A percentile compares a stretch with the other conserved stretches of the same genome.
Conservation (phyloP, 1,284 basidiomycete genomes). For the Moniliella sp. region DNA sequence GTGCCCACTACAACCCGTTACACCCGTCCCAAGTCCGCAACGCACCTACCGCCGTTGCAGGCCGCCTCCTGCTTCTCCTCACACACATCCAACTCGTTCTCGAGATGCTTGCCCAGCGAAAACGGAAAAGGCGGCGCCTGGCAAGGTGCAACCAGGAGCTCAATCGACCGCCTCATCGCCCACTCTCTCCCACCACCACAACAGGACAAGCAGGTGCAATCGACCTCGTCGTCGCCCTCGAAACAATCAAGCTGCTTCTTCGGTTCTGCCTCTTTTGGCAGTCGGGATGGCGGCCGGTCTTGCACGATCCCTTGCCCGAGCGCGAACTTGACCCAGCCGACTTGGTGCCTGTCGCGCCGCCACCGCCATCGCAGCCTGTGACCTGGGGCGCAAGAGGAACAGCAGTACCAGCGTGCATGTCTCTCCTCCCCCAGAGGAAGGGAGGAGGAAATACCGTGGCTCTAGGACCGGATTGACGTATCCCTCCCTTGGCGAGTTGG, state of each 20-base stretch:
- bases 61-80: constrained; percentile 26
- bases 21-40: constrained; percentile 21
- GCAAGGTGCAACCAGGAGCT: constrained; percentile 35
- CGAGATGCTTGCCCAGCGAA: constrained; percentile 34
- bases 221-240: background rate
- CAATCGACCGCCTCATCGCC: constrained; percentile 30
- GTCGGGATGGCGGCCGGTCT: constrained; percentile 24
- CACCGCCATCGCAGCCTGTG: too few relatives aligned
- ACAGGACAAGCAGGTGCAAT: too few relatives aligned
- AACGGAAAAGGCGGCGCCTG: constrained; percentile 27
- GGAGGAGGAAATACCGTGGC: too few relatives aligned
- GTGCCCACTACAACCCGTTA: constrained; percentile 35
- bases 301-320: constrained; percentile 34
- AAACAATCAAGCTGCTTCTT: constrained; percentile 11
- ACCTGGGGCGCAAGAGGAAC: too few relatives aligned
- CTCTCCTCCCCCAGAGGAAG: too few relatives aligned
- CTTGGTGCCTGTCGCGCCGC: too few relatives aligned
- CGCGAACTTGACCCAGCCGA: constrained; percentile 28
- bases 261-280: constrained; percentile 31
- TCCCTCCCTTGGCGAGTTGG: too few relatives aligned
- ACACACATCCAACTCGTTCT: constrained; percentile 32
- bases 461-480: too few relatives aligned
- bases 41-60: too few relatives aligned
- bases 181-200: too few relatives aligned
- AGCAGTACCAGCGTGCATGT: too few relatives aligned